phyloP scores from a whole-genome alignment of 345 rosid genomes.

The Gossypium herbaceum region DNA sequence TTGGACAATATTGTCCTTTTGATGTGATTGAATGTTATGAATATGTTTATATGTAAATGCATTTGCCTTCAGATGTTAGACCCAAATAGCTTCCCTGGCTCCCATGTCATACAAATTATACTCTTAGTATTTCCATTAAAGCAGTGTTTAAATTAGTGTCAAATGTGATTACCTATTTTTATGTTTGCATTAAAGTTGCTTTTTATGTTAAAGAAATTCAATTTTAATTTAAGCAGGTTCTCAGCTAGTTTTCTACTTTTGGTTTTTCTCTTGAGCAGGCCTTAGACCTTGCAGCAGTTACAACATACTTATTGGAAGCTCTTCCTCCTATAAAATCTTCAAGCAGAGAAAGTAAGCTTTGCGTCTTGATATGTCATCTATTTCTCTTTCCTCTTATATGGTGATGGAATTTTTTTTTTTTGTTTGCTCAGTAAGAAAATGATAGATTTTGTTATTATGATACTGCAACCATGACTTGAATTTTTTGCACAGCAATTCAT shows the following conservation, averaged over 20 bases:
- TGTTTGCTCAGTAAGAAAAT: not conserved
- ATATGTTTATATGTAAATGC: not conserved
- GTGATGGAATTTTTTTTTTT: not conserved
- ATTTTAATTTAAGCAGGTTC: not conserved
- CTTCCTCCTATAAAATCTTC: slow-evolving; percentile 67
- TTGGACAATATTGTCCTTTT: not conserved
- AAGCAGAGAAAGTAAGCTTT: slow-evolving; percentile 52
- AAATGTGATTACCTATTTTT: not conserved
- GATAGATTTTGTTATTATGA: not conserved
- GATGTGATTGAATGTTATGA: not conserved
- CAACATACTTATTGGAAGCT: slow-evolving; percentile 71
- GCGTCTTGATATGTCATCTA: not conserved
- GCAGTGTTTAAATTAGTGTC: not conserved
- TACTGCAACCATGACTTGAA: slow-evolving; percentile 1
- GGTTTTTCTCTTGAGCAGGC: slow-evolving; percentile 45
- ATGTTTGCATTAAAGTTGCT: slow-evolving; percentile 6
- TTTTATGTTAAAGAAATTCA: not conserved
- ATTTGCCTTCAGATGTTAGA: not conserved
- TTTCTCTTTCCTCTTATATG: not conserved
- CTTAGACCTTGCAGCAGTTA: slow-evolving; percentile 66
- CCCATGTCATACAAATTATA: not conserved
- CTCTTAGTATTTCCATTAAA: not conserved
- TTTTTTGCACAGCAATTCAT: not conserved
- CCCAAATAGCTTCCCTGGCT: not conserved
- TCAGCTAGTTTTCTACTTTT: slow-evolving; percentile 16